A percentile compares a stretch with the other conserved stretches of the same genome.
phyloP scores from a whole-genome alignment of 352 stramenopile species.

The Phytophthora multivora region DNA sequence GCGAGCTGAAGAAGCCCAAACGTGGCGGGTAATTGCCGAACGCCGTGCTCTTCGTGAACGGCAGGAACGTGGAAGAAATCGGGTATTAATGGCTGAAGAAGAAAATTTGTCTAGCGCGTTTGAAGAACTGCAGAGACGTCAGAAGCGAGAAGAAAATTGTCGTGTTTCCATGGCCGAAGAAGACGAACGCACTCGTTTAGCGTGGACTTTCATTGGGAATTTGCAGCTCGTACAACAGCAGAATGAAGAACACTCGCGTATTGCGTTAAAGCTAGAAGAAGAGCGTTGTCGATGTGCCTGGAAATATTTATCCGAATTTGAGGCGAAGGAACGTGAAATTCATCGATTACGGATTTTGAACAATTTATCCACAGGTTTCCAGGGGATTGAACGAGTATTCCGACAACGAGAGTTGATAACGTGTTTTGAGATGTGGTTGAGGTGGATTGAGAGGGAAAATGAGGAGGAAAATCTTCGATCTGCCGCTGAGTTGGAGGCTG shows the following conservation, averaged over 20 bases:
- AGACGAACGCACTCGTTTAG: slow-evolving; percentile 14
- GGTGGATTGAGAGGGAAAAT: not conserved
- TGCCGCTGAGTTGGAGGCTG: slow-evolving; percentile 8
- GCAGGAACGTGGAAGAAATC: slow-evolving; percentile 22
- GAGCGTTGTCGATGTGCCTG: slow-evolving; percentile 18
- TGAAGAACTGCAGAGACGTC: slow-evolving; percentile 6
- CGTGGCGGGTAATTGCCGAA: slow-evolving; percentile 34
- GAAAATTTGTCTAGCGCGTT: slow-evolving; percentile 20
- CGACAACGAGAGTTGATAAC: slow-evolving; percentile 1
- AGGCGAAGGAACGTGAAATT: slow-evolving; percentile 8
- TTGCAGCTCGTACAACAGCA: slow-evolving; percentile 8
- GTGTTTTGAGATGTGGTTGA: slow-evolving; percentile 14
- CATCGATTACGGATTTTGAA: not conserved
- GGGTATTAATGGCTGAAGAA: slow-evolving; percentile 39
- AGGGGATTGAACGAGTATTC: slow-evolving; percentile 9
- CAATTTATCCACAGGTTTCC: slow-evolving; percentile 12
- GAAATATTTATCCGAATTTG: slow-evolving; percentile 5
- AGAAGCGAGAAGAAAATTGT: slow-evolving; percentile 2
- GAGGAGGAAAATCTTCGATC: slow-evolving; percentile 9
- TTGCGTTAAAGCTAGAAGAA: slow-evolving; percentile 27
- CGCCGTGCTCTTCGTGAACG: slow-evolving; percentile 21
- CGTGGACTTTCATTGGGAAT: slow-evolving; percentile 5
- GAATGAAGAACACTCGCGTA: slow-evolving; percentile 12
- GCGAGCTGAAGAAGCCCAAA: slow-evolving; percentile 50
- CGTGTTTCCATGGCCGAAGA: slow-evolving; percentile 25